Evolutionary conservation across 2,329 filamentous ascomycete genomes (phyloP), one percentile per base, ranked within the genome.

Genomic region (Neobulgaria alba): DNA sequence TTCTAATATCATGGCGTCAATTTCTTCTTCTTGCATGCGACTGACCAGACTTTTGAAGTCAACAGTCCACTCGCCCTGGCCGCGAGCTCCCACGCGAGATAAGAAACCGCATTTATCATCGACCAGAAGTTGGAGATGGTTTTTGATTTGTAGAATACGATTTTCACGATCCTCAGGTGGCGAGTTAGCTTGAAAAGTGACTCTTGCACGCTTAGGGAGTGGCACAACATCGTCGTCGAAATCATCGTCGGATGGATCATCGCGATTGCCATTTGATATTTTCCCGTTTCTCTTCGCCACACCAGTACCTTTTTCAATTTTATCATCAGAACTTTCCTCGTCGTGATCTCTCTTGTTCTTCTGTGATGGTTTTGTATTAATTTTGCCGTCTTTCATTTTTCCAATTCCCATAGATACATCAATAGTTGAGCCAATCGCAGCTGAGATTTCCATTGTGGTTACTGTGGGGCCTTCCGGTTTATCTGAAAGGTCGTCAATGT

Each of bases 1-100:
- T 38, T 86, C 77, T 48, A 83, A 76, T 41, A 96, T 82, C 31
- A 88, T 81, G 10, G 80, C 78, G 60, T 95, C 87, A 20, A 96
- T 68, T 59, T 95, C 87, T 4, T 75, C 66, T 54, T 89, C 81
- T 33, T 83, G 79, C 23, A 96, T 67, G 37, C 73, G 72, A 32
- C 77, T 71, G 38, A 86, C 71, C 3, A 96, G 69, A 7, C 74
- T 70, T n/a, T 75, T 71, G 57, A 92, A 94, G 55, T 95, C 81
- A 4, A 96, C 77, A 0, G 79, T 82, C 85, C 88, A 98, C 55
- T 85, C 79, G 21, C 82, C 79, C 17, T 75, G 72, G 21, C 76
- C 77, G 26, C 69, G 65, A 31, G 65, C 69, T 17, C 82, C 79
- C 50, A 77, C 77, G 57, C 82, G 80, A 15, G 75, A 74, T 38